Base-by-base conservation (phyloP, 257 asterid genomes). In the Capsicum pubescens region DNA sequence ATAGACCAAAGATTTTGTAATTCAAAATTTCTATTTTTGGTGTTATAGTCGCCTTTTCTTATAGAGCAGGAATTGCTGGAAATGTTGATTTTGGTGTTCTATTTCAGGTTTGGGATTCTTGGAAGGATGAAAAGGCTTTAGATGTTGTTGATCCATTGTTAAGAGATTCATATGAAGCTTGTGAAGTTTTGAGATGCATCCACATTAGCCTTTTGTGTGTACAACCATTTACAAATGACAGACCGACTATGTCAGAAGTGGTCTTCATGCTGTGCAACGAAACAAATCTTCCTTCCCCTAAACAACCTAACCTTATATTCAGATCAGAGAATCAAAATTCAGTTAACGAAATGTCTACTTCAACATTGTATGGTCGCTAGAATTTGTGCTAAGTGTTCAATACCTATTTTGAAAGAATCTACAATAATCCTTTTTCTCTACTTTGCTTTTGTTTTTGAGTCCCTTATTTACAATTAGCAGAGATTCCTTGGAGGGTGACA, bases 171-270 rank as follows among this genome's bases (percentile, higher is more conserved):
- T 60, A 67, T 58, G 50, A 79, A 63, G 44, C 52, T n/a, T 46
- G 69, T 70, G 81, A 86, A 32, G 87, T 81, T 15, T 74, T 86
- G 59, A 86, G 85, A 70, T 88, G 89, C 35, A 86, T 86, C 55
- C 87, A 88, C 39, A 85, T 84, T 2, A 89, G 87, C 8, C 84
- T 84, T n/a, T 67, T 86, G 87, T 88, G 91, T 42, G 89, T 86
- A 61, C 91, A 88, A 52, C 82, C 84, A 21, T 81, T 57, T 61
- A 80, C 88, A 8, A 79, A 86, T 10, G 91, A 86, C 85, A 83
- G 89, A 15, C 89, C 91, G 39, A 81, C 84, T 12, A 86, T 84
- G 88, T 84, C 89, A 19, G 78, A 80, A 39, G 87, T 85, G 26
- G 39, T 88, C 36, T 66, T 83, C 42, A 83, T 72, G 77, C 63